Percentiles rank a stretch among this genome's conserved stretches.
Evolutionary conservation across 2,329 filamentous ascomycete genomes (phyloP).

Genomic region (Neophaeococcomyces aloes): DNA sequence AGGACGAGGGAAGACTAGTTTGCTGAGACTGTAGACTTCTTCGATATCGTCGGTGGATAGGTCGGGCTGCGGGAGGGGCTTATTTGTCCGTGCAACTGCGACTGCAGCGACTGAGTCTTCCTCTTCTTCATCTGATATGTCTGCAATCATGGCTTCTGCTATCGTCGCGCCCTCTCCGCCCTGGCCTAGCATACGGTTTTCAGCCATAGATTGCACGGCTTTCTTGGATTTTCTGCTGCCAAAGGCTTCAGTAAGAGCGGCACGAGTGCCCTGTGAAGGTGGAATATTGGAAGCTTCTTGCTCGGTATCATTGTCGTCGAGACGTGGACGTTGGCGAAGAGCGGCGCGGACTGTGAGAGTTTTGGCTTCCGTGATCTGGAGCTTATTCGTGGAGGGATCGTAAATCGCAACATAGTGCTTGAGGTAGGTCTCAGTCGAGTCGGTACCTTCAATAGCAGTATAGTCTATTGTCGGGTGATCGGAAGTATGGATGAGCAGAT

Average conservation of each 20-base stretch:
- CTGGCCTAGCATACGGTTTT: constrained; percentile 38
- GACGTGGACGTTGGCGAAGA: constrained; percentile 27
- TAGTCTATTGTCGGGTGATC: constrained; percentile 52
- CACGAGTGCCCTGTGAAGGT: constrained; percentile 16
- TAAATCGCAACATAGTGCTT: constrained; percentile 54
- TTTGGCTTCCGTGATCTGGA: constrained; percentile 46
- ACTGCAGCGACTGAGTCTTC: constrained; percentile 16
- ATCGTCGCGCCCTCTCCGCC: constrained; percentile 28
- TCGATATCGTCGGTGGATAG: constrained; percentile 33
- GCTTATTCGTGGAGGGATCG: constrained; percentile 42
- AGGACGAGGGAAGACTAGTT: constrained; percentile 31
- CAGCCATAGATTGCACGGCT: constrained; percentile 36
- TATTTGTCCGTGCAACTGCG: constrained; percentile 31
- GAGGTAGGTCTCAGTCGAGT: constrained; percentile 41
- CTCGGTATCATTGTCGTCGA: constrained; percentile 15
- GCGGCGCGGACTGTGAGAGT: constrained; percentile 46
- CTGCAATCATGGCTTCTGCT: constrained; percentile 34
- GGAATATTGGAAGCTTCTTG: constrained; percentile 24
- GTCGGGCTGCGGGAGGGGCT: constrained; percentile 36
- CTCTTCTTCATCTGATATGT: constrained; percentile 27
- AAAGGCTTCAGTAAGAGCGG: constrained; percentile 39
- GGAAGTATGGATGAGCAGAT: constrained; percentile 51
- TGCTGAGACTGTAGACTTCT: constrained; percentile 36
- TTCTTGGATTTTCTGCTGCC: constrained; percentile 42
- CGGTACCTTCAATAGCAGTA: constrained; percentile 40